A percentile compares a stretch with the other conserved stretches of the same genome.
Evolutionary conservation across 495 filamentous ascomycete species (phyloP).

Genomic region (Lepidopterella palustris): DNA sequence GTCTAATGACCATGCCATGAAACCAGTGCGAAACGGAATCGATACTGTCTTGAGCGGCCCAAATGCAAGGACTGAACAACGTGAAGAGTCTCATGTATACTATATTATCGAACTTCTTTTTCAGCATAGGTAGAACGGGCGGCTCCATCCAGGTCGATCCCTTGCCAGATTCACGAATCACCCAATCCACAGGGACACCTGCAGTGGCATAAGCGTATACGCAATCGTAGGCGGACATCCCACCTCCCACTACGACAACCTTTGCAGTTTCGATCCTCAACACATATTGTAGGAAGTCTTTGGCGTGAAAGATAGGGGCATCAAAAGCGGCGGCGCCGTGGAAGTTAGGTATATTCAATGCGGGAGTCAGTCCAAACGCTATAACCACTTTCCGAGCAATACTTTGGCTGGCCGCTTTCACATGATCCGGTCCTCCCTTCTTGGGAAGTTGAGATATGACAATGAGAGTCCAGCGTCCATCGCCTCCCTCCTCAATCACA

Average conservation of each 20-base stretch:
- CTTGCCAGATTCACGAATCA: conserved; percentile 69
- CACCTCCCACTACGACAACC: conserved; percentile 61
- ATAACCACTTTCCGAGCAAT: conserved; percentile 43
- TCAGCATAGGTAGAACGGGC: conserved; percentile 51
- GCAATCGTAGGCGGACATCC: conserved; percentile 70
- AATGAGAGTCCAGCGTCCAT: not conserved
- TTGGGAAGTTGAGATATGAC: not conserved
- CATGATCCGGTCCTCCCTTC: not conserved
- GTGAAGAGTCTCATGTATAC: conserved; percentile 55
- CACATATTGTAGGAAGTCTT: conserved; percentile 24
- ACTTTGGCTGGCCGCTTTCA: not conserved
- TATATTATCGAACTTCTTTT: conserved; percentile 56
- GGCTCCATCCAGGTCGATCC: conserved; percentile 66
- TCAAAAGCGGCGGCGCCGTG: conserved; percentile 23
- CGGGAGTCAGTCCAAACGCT: conserved; percentile 42
- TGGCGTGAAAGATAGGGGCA: conserved; percentile 37
- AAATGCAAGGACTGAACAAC: conserved; percentile 58
- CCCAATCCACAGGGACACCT: conserved; percentile 63
- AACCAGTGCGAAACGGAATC: conserved; percentile 44
- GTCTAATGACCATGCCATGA: conserved; percentile 61
- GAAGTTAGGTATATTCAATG: conserved; percentile 38
- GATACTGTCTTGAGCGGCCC: conserved; percentile 49
- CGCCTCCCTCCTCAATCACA: not conserved
- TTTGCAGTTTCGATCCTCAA: not conserved
- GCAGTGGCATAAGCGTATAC: conserved; percentile 59